Conservation (phyloP, 805 yeast species). For the Wickerhamomyces silvicola region DNA sequence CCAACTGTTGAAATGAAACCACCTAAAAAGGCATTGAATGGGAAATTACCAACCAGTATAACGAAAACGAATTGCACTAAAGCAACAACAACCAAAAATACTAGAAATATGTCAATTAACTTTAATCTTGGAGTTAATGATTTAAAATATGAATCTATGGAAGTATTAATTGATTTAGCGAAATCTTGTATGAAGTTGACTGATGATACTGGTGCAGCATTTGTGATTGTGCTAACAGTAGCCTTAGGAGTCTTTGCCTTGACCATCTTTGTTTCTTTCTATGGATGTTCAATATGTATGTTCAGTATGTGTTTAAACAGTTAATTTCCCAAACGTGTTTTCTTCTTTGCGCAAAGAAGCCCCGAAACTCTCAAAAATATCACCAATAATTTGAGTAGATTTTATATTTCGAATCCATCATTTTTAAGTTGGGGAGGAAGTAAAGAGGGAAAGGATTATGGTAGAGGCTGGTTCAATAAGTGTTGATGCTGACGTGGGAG, state of each 20-base stretch:
- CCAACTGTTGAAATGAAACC: constrained; percentile 92
- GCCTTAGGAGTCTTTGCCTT: background rate
- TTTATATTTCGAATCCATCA: no score
- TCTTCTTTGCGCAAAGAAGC: no score
- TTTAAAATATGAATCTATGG: constrained; percentile 26
- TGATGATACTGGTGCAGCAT: constrained; percentile 3
- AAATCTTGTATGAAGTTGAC: constrained; percentile 22
- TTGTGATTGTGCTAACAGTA: background rate
- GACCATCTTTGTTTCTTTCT: background rate
- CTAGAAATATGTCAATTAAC: constrained; percentile 73
- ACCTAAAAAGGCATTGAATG: constrained; percentile 93
- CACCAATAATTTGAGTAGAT: no score
- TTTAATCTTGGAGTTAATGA: constrained; percentile 39
- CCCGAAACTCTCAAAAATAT: no score
- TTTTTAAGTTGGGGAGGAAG: no score
- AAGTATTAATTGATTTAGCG: constrained; percentile 24
- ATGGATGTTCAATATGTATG: constrained; percentile 5
- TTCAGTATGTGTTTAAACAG: no score
- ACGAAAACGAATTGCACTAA: constrained; percentile 74
- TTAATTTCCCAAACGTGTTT: no score
- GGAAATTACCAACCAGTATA: constrained; percentile 77
- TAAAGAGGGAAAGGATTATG: no score
- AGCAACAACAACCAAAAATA: constrained; percentile 69
- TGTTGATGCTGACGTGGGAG: background rate
- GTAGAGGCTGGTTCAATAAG: constrained; percentile 9